A percentile compares a stretch with the other conserved stretches of the same genome.
These are phyloP conservation scores for Rhizopus microsporus DNA, from an alignment of 371 early-diverging fungal genomes.

Conservation along the genomic window DNA sequence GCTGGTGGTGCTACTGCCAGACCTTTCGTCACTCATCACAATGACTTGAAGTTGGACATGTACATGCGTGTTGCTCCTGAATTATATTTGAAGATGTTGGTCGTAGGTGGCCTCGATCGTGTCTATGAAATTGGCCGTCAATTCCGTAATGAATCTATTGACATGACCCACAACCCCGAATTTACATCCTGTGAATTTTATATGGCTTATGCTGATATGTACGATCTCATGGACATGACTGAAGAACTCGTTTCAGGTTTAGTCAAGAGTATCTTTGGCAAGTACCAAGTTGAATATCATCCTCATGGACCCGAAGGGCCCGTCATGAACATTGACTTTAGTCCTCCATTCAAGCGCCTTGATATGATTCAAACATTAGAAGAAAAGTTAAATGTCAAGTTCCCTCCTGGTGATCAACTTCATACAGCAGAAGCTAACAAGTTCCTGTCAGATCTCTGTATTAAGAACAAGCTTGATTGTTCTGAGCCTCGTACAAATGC, in stretches of 20 bases:
- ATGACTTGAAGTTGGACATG: conserved; percentile 98
- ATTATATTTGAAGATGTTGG: conserved; percentile 95
- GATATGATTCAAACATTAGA: conserved; percentile 95
- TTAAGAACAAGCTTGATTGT: conserved; percentile 92
- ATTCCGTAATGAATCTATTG: conserved; percentile 99
- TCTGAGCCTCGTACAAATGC: conserved; percentile 94
- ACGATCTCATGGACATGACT: conserved; percentile 96
- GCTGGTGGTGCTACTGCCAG: conserved; percentile 99
- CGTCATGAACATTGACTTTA: conserved; percentile 88
- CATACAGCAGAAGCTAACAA: conserved; percentile 81
- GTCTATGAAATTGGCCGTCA: conserved; percentile 99
- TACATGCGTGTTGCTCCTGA: conserved; percentile 99
- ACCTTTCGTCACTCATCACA: conserved; percentile 99
- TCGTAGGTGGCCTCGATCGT: conserved; percentile 98
- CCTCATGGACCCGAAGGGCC: conserved; percentile 89
- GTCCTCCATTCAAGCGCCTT: conserved; percentile 96
- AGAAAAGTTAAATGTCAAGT: conserved; percentile 84
- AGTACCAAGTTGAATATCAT: conserved; percentile 89
- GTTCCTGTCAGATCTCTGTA: conserved; percentile 91
- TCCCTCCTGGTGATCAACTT: conserved; percentile 89
- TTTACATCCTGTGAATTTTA: conserved; percentile 99
- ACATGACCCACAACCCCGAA: conserved; percentile 99
- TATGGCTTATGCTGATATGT: conserved; percentile 99
- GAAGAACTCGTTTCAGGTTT: conserved; percentile 92
- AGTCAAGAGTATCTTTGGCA: conserved; percentile 90